Evolutionary conservation across 225 moss, liverwort and hornwort species (phyloP).

Genomic region (Marchantia polymorpha): DNA sequence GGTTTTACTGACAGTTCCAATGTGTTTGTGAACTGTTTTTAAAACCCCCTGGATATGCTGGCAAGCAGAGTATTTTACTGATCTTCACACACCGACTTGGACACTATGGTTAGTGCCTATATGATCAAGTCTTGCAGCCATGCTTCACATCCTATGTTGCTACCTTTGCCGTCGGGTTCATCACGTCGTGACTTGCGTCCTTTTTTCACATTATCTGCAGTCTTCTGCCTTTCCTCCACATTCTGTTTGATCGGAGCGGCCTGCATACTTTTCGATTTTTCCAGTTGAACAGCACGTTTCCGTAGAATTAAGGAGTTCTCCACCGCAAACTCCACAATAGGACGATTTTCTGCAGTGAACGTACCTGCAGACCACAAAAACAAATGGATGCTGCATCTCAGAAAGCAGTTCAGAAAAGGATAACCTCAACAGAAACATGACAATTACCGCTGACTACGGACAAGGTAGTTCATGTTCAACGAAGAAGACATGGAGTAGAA

Average conservation of each 20-base stretch:
- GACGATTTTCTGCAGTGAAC: constrained; percentile 75
- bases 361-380: constrained; percentile 51
- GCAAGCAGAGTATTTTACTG: too few relatives aligned
- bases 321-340: constrained; percentile 87
- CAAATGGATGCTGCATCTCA: neutral
- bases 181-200: constrained; percentile 2
- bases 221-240: neutral
- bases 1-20: too few relatives aligned
- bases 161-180: constrained; percentile 7
- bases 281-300: constrained; percentile 69
- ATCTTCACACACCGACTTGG: too few relatives aligned
- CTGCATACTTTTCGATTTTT: constrained; percentile 40
- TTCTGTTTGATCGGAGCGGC: neutral
- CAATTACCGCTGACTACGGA: neutral
- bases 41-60: too few relatives aligned
- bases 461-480: neutral
- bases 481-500: too few relatives aligned
- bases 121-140: too few relatives aligned
- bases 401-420: neutral
- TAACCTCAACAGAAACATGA: neutral
- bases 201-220: constrained; percentile 8
- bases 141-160: neutral
- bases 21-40: too few relatives aligned
- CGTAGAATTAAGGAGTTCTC: constrained; percentile 79
- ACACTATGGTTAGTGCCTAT: too few relatives aligned